Conservation (phyloP, 768 basidiomycete genomes). For the Boletellus ananas region DNA sequence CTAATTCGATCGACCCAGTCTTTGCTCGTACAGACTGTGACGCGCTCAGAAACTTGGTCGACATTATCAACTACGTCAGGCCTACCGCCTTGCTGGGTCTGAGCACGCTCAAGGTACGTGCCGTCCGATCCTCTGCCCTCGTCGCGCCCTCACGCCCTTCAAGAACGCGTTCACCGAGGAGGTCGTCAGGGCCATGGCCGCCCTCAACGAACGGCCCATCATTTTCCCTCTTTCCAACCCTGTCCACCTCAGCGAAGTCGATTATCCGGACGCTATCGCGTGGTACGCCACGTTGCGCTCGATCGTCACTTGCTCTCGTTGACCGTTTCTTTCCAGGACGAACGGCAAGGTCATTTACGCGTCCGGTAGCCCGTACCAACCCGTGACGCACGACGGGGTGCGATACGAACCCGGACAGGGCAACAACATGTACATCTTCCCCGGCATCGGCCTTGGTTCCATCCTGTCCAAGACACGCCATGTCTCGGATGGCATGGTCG, state of each 20-base stretch:
- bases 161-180: slow-evolving; percentile 59
- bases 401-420: slow-evolving; percentile 66
- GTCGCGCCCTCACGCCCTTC: neutral
- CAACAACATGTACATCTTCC: slow-evolving; percentile 77
- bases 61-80: slow-evolving; percentile 68
- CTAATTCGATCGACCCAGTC: slow-evolving; percentile 33
- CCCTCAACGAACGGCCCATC: slow-evolving; percentile 66
- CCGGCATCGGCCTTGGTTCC: slow-evolving; percentile 57
- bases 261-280: slow-evolving; percentile 55
- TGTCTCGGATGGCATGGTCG: slow-evolving; percentile 68
- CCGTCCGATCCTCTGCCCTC: no score
- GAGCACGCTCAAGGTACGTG: slow-evolving; percentile 46
- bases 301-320: neutral
- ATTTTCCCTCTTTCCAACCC: slow-evolving; percentile 83
- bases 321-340: slow-evolving; percentile 40
- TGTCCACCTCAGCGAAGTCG: slow-evolving; percentile 54
- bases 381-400: slow-evolving; percentile 46
- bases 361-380: slow-evolving; percentile 65
- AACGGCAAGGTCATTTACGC: slow-evolving; percentile 68
- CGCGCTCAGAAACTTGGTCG: slow-evolving; percentile 58
- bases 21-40: slow-evolving; percentile 69
- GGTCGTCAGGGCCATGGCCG: slow-evolving; percentile 60
- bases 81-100: slow-evolving; percentile 78
- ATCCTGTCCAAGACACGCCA: slow-evolving; percentile 55
- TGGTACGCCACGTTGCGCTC: slow-evolving; percentile 36